phyloP scores from a whole-genome alignment of 768 basidiomycete genomes.

The Rhizopogon vulgaris region DNA sequence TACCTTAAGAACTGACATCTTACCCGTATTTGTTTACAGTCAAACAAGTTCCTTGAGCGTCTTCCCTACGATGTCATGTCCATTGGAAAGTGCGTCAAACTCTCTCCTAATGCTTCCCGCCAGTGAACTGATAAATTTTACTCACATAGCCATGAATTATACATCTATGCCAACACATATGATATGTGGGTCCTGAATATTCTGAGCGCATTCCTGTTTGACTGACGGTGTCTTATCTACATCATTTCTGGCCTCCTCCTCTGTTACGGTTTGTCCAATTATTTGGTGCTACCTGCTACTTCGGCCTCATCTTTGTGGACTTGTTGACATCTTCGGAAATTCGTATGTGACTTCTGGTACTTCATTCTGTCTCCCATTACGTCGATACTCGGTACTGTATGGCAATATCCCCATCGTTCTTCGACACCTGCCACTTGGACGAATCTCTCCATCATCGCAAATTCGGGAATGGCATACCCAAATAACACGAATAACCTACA shows the following conservation, averaged over 20 bases:
- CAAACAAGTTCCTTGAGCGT: conserved; percentile 68
- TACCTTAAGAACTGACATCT: background rate
- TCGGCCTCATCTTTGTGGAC: no score
- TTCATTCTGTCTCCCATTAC: no score
- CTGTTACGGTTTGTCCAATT: background rate
- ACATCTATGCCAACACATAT: conserved; percentile 57
- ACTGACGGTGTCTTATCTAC: background rate
- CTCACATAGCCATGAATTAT: conserved; percentile 68
- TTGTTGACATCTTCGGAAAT: no score
- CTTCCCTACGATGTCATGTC: conserved; percentile 79
- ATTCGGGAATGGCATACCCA: conserved; percentile 3
- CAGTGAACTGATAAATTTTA: background rate
- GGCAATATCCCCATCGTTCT: background rate
- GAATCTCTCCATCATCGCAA: background rate
- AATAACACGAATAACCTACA: conserved; percentile 14
- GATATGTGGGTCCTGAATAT: conserved; percentile 45
- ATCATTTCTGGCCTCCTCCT: background rate
- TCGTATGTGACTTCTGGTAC: no score
- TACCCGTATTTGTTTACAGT: conserved; percentile 26
- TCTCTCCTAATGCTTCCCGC: background rate
- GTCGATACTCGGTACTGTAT: background rate
- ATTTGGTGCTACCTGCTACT: no score
- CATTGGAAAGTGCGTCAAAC: conserved; percentile 63
- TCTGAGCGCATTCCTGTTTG: background rate
- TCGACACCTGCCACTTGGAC: background rate